These are phyloP conservation scores for Sisymbrium irio DNA, from an alignment of 345 rosid genomes.

Conservation along the genomic window DNA sequence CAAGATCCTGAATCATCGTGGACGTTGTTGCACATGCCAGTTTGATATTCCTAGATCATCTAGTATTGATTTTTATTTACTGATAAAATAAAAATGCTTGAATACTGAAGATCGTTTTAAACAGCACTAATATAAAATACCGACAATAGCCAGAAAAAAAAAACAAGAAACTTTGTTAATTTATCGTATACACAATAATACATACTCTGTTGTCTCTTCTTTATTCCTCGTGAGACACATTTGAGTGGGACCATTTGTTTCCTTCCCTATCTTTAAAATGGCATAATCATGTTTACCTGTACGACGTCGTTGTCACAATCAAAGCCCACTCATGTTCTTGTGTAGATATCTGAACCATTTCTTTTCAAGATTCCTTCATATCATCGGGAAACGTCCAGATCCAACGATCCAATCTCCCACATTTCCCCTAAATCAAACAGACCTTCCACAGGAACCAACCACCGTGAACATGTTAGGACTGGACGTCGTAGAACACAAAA, in stretches of 20 bases:
- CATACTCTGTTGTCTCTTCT: neutral
- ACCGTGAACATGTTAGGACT: conserved; percentile 17
- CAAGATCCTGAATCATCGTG: neutral
- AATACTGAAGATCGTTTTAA: neutral
- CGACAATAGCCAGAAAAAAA: too few relatives aligned
- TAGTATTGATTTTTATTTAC: neutral
- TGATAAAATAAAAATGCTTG: too few relatives aligned
- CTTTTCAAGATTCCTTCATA: conserved; percentile 3
- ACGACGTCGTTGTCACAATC: neutral
- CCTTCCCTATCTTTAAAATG: neutral
- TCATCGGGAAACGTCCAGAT: neutral
- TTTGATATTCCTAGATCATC: neutral
- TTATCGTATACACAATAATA: neutral
- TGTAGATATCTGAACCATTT: neutral
- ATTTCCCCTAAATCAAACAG: neutral
- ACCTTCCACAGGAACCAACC: neutral
- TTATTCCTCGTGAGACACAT: neutral
- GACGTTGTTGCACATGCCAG: too few relatives aligned
- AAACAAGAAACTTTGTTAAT: neutral
- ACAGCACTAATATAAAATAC: neutral
- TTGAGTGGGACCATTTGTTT: neutral
- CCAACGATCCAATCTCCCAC: neutral
- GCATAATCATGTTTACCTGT: too few relatives aligned
- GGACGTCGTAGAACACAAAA: conserved; percentile 54
- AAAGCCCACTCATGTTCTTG: conserved; percentile 4